Base-by-base conservation (phyloP, 805 yeast genomes). In the Candida sonorensis region DNA sequence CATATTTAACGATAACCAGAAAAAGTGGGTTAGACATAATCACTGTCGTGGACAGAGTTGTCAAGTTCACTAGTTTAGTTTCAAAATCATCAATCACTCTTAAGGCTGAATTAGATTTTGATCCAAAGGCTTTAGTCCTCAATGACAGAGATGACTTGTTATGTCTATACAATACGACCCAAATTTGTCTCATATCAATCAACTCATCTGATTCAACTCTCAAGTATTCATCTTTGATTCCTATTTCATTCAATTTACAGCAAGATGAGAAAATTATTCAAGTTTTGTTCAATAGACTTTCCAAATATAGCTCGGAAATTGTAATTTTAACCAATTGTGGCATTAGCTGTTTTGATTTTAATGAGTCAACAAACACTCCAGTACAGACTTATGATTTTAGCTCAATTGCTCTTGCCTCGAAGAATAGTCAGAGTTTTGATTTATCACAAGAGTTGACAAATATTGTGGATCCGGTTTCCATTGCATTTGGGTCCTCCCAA, bases 221-320 rank as follows among this genome's bases (percentile, higher is more conserved):
- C n/a, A n/a, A n/a, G n/a, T n/a, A n/a, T n/a, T n/a, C 50, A 0
- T 29, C 45, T 0, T 21, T 14, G 1, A 46, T 35, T 23, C 25
- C 22, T 6, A 2, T 54, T 12, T 17, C 31, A 2, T 20, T 44
- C 2, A 12, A 31, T 7, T 30, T 51, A 14, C 21, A 27, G 5
- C 23, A 34, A 9, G 31, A 52, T 2, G 59, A 50, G 23, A 44
- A 41, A 10, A 48, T 72, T 4, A 36, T 60, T 10, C 62, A 64
- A 22, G 53, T 68, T 4, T 14, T 57, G 2, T 74, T 77, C 70
- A 66, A 69, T 37, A 63, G 61, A 10, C 39, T 60, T 3, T 67
- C 74, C 0, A 55, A 61, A 26, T 51, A 53, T 29, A 69, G 66
- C 30, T 51, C 75, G 0, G 65, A 57, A 27, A 35, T 75, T 17